Evolutionary conservation across 179 eudicot species (phyloP).

Genomic region (Carnegiea gigantea): DNA sequence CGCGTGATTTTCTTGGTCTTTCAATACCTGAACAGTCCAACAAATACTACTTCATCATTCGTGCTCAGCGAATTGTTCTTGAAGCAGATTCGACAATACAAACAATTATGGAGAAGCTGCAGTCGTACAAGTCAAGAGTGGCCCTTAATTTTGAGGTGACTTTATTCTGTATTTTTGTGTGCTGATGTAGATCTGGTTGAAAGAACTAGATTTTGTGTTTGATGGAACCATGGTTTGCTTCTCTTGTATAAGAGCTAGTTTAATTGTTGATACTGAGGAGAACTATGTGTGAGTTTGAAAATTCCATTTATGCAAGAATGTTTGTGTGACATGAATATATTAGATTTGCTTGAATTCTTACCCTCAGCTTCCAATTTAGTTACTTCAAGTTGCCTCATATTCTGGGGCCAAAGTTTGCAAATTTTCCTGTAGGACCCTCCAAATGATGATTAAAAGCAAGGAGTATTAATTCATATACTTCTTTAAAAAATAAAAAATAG

Average conservation of each 20-base stretch:
- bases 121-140: conserved; percentile 80
- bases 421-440: neutral
- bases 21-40: conserved; percentile 64
- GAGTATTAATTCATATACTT: no score
- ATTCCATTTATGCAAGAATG: neutral
- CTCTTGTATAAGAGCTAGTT: neutral
- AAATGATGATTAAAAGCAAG: neutral
- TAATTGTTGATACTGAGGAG: neutral
- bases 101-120: conserved; percentile 86
- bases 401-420: no score
- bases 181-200: conserved; percentile 6
- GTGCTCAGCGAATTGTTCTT: conserved; percentile 68
- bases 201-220: neutral
- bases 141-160: conserved; percentile 86
- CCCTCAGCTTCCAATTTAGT: no score
- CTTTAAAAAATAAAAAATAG: no score
- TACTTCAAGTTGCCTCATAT: neutral
- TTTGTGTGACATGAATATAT: neutral
- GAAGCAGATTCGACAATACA: conserved; percentile 84
- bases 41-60: conserved; percentile 77
- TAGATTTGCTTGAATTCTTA: neutral
- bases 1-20: conserved; percentile 81
- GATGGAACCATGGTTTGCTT: neutral
- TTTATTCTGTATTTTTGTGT: neutral
- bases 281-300: neutral